These are phyloP conservation scores for Vachellia pachyceras DNA, from an alignment of 306 rosid species.

Conservation along the genomic window DNA sequence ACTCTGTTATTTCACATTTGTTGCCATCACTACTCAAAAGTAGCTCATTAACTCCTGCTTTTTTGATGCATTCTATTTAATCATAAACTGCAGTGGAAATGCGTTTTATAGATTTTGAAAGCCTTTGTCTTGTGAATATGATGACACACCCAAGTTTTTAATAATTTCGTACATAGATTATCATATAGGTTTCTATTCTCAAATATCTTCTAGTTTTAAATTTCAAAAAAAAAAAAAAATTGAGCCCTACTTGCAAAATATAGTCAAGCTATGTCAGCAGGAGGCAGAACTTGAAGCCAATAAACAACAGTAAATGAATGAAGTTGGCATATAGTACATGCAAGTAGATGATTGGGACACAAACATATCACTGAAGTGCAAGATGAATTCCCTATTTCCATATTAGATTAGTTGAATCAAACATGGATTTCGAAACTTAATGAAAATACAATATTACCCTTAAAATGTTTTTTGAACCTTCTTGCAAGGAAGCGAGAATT, in stretches of 20 bases:
- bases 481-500: too few species aligned
- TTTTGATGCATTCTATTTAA: background rate
- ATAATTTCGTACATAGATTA: background rate
- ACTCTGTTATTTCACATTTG: slow-evolving; percentile 36
- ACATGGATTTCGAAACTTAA: too few species aligned
- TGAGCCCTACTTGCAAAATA: background rate
- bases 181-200: background rate
- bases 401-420: too few species aligned
- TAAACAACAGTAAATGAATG: background rate
- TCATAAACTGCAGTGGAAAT: background rate
- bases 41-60: background rate
- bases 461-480: too few species aligned
- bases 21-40: slow-evolving; percentile 23
- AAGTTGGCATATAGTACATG: background rate
- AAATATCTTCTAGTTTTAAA: background rate
- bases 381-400: too few species aligned
- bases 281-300: background rate
- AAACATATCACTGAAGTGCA: too few species aligned
- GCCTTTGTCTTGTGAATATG: background rate
- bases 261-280: background rate
- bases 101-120: background rate
- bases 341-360: background rate
- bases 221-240: too few species aligned
- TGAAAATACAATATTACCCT: too few species aligned
- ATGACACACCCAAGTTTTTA: background rate